phyloP scores from a whole-genome alignment of 2,329 filamentous ascomycete species.

The Rhynchosporium secalis region DNA sequence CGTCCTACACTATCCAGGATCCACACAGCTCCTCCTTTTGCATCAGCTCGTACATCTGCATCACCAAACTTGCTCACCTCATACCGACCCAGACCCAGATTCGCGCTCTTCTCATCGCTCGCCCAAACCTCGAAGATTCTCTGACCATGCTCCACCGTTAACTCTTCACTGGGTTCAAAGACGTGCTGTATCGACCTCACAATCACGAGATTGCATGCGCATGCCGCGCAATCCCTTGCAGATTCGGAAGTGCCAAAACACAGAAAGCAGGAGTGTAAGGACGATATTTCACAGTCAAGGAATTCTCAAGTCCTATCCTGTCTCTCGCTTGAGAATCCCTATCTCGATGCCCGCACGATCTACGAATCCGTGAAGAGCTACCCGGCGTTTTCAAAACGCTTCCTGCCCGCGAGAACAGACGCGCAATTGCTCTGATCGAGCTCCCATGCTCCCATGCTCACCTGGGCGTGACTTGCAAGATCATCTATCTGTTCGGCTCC shows the following conservation, averaged over 20 bases:
- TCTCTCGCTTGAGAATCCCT: background rate
- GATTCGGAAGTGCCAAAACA: constrained; percentile 2
- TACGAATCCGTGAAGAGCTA: constrained; percentile 16
- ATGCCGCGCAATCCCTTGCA: background rate
- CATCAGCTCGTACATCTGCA: background rate
- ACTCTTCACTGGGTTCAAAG: background rate
- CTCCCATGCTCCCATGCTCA: constrained; percentile 4
- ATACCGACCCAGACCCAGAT: constrained; percentile 12
- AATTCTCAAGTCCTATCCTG: constrained; percentile 14
- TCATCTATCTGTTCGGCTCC: background rate
- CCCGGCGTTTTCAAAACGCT: constrained; percentile 6
- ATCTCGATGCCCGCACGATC: constrained; percentile 17
- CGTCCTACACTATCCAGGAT: constrained; percentile 15
- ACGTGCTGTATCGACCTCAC: constrained; percentile 15
- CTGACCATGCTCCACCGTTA: background rate
- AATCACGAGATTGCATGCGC: constrained; percentile 8
- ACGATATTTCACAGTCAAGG: constrained; percentile 17
- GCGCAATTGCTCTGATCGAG: constrained; percentile 6
- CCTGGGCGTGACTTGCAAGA: background rate
- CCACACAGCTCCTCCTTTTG: constrained; percentile 6
- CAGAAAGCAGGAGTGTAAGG: constrained; percentile 17
- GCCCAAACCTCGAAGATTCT: constrained; percentile 9
- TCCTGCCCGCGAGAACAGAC: constrained; percentile 9
- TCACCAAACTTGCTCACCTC: constrained; percentile 10
- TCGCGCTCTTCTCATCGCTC: constrained; percentile 15